Evolutionary conservation across 2,329 filamentous ascomycete species (phyloP), one percentile per base, ranked within the genome.

Genomic region (Xylariaceae sp.): DNA sequence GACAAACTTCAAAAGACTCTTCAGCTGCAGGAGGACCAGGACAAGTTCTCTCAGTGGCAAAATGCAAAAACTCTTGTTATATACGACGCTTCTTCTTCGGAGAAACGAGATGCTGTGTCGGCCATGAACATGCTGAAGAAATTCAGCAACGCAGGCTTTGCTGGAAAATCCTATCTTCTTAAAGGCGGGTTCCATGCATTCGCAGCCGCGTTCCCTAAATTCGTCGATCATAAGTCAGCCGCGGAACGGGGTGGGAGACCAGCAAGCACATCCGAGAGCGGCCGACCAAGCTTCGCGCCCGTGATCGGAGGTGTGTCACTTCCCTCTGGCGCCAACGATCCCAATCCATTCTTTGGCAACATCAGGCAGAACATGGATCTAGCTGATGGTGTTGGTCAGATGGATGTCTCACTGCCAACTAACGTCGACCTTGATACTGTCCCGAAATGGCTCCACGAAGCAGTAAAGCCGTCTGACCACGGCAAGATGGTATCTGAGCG

Each of bases 351-450:
- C 68, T 97, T 97, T 63, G 82, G 83, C 47, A 97, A 96, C 50
- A 97, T 98, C 54, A 82, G 93, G 33, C 93, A 97, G 62, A 95
- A 97, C 50, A 91, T 94, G 79, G 93, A 97, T 58, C 72, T 98
- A 15, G 85, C 94, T 24, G 89, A 89, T 51, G 93, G 93, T 16
- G 91, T 97, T 9, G 93, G 93, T 0, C 90, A 95, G 54, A 81
- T 83, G 55, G 75, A 81, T n/a, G 59, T 81, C 4, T 55, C 61
- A 2, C 58, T 76, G 8, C 76, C 76, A 0, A 32, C 61, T 2
- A 68, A 63, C n/a, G 50, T 78, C 8, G 64, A 73, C 24, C 59
- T 64, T 29, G 66, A 73, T 4, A 62, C 71, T 13, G 71, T 96
- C 12, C 93, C 93, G 1, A 54, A 60, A 2, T 98, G 93, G 93